Conservation (phyloP, 2,329 filamentous ascomycete genomes). For the Penicillium sp. region DNA sequence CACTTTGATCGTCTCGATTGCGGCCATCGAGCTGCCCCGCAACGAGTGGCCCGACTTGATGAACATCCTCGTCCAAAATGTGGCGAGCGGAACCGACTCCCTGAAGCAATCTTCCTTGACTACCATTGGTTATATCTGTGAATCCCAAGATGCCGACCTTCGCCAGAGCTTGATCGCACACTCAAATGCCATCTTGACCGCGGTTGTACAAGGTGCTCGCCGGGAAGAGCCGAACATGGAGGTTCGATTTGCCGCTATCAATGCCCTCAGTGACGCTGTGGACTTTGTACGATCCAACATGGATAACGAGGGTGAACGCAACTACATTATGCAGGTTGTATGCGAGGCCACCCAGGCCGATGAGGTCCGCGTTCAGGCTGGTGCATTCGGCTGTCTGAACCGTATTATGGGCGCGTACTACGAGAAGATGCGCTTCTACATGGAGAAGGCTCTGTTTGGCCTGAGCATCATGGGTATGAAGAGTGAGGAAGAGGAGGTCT, state of each 20-base stretch:
- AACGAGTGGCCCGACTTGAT: constrained; percentile 94
- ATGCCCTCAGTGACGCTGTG: constrained; percentile 90
- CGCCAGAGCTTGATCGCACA: constrained; percentile 79
- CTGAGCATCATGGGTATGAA: constrained; percentile 99
- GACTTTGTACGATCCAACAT: constrained; percentile 99
- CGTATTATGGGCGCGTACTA: constrained; percentile 99
- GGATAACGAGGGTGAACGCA: constrained; percentile 97
- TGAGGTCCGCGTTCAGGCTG: constrained; percentile 90
- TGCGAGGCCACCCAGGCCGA: constrained; percentile 97
- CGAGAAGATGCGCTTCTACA: constrained; percentile 99
- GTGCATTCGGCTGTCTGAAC: constrained; percentile 95
- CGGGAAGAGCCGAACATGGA: constrained; percentile 94
- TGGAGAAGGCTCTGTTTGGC: constrained; percentile 99
- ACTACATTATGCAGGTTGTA: constrained; percentile 99
- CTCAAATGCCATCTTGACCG: constrained; percentile 96
- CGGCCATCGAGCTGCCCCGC: constrained; percentile 89
- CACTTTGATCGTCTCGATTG: constrained; percentile 94
- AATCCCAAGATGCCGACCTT: constrained; percentile 87
- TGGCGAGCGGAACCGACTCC: constrained; percentile 81
- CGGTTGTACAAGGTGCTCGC: constrained; percentile 93
- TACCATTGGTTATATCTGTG: constrained; percentile 98
- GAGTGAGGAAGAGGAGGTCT: constrained; percentile 94
- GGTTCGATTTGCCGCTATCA: constrained; percentile 89
- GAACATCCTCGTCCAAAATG: constrained; percentile 85
- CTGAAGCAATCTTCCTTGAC: constrained; percentile 94